Base-by-base conservation (phyloP, 176 grass and related monocot species). In the Dactylis glomerata region DNA sequence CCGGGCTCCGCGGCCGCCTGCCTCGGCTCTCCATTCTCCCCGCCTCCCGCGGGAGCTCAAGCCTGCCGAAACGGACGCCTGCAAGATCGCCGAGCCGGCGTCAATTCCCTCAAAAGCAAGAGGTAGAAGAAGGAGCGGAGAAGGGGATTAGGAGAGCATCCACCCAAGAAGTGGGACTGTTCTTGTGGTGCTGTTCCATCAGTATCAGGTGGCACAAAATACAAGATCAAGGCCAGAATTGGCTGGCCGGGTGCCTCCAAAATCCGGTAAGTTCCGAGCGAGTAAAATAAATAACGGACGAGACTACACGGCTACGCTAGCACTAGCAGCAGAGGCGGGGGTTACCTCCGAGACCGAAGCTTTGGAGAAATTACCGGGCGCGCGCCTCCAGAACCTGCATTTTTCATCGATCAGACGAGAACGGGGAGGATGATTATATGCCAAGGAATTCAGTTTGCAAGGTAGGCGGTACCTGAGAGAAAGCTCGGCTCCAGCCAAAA, bases 1-100 rank as follows among this genome's bases (percentile, higher is more conserved):
- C 80, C 62, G 87, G 84, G 33, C 69, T 89, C 84, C 81, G 66
- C 42, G 80, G 79, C 84, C 84, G 81, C 75, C 88, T 84, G 66
- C 85, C 64, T 6, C 83, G 61, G 38, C 78, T 61, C 78, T 87
- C 82, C 91, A 90, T 90, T 15, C 17, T 6, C 54, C 9, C 27
- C 33, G 15, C 23, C 42, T n/a, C 17, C 44, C 52, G 27, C 17
- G 72, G 45, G 9, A 6, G 72, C 69, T 71, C 68, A 27, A 70
- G 37, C 9, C 31, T 30, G 44, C 24, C 26, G 1, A 49, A 74
- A 50, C 11, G 36, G 5, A 16, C 0, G 38, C 64, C 2, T 44
- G 26, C 68, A 45, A 76, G 72, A 84, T 63, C 42, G 27, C 30
- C 56, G 26, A 3, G 12, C 28, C 74, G 3, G 8, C 51, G 31